Base-by-base conservation (phyloP, 1,284 basidiomycete species). In the Golubevia pallescens region DNA sequence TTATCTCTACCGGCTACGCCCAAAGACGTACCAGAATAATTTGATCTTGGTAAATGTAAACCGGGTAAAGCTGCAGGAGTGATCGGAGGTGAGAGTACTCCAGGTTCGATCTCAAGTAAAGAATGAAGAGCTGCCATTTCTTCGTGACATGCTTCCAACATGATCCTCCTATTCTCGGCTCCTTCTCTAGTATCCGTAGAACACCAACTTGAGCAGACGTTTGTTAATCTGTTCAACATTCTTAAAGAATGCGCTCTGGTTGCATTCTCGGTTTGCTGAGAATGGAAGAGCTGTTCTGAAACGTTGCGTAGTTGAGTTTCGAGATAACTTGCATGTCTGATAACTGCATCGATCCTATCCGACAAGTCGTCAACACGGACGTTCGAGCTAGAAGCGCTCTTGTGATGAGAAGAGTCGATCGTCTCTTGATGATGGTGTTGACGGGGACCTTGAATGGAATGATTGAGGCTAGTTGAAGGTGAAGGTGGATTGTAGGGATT, bases 331-430 rank as follows among this genome's bases (percentile, higher is more conserved):
- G 77, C 69, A 61, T 81, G 78, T 19, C 78, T 71, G 58, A 81
- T 81, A 61, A 81, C 76, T 60, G 75, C 73, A 58, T 81, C 78
- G 55, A 78, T 73, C n/a, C 78, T 72, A 60, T 81, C 78, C 23
- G 75, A 75, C 19, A 80, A 65, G 58, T 80, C 78, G 51, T 77
- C 73, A 54, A 78, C 64, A 1, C 74, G 66, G n/a, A 52, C 54
- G 23, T 24, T 28, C 6, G 58, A 48, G 10, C 28, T 19, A 8
- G 62, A 24, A 24, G 4, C 53, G 13, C 28, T 38, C 28, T 28
- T 28, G 28, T 28, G 28, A 38, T 16, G 28, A 52, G 8, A 13
- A 10, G 42, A 48, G 8, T 48, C 42, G 8, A 48, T 48, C 8
- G 42, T 13, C 16, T 38, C 34, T 28, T 28, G 28, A 28, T 28